Conservation (phyloP, 495 filamentous ascomycete species). For the Hypoxylon rickii region DNA sequence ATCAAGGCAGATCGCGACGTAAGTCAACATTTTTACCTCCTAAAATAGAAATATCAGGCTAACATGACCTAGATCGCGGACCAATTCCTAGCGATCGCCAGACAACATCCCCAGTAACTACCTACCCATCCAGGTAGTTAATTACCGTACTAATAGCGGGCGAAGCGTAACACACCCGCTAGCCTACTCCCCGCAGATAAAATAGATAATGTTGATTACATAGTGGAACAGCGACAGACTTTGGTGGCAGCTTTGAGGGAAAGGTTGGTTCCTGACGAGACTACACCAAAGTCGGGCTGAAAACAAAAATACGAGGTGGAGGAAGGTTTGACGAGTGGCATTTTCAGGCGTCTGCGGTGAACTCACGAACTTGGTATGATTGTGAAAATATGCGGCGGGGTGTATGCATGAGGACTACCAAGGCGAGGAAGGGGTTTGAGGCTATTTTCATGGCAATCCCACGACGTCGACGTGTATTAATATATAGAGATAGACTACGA, state of each 20-base stretch:
- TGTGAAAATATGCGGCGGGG: neutral
- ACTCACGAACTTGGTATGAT: constrained; percentile 29
- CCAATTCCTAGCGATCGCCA: constrained; percentile 45
- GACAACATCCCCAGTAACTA: constrained; percentile 35
- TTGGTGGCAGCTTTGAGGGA: constrained; percentile 12
- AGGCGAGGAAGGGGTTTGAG: neutral
- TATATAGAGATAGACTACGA: constrained; percentile 31
- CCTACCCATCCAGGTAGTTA: neutral
- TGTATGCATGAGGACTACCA: neutral
- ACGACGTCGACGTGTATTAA: constrained; percentile 20
- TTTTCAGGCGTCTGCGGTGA: constrained; percentile 25
- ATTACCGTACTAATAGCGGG: neutral
- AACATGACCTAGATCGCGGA: constrained; percentile 46
- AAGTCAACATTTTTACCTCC: constrained; percentile 31
- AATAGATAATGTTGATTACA: constrained; percentile 5
- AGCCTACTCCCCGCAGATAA: too few relatives aligned
- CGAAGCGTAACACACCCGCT: too few relatives aligned
- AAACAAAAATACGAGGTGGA: constrained; percentile 19
- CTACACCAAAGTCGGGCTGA: constrained; percentile 24
- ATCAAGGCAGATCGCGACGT: constrained; percentile 89
- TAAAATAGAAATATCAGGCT: constrained; percentile 17
- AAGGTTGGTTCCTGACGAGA: constrained; percentile 18
- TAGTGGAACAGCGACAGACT: constrained; percentile 3
- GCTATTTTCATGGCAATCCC: neutral
- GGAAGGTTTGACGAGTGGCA: constrained; percentile 25